Evolutionary conservation across 2,329 filamentous ascomycete genomes (phyloP), one percentile per base, ranked within the genome.

Genomic region (Juglanconis sp.): DNA sequence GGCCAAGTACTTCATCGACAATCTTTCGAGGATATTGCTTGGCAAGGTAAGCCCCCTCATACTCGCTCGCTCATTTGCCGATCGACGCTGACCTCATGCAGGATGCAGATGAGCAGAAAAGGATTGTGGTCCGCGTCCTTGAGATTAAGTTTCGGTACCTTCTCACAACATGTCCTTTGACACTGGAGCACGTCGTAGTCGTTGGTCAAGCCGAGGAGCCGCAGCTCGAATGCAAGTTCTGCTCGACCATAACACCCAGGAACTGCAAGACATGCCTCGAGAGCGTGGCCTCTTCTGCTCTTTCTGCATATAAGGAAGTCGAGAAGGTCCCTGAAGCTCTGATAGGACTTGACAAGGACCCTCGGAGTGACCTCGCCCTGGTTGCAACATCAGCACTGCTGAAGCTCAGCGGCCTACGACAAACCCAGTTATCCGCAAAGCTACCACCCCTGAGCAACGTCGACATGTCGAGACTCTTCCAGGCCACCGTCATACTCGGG

Each of bases 401-500:
- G 10, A 71, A 70, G 31, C 65, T 74, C 1, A 64, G 71, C 1
- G 70, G 70, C 3, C 44, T 72, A 34, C 35, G 56, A 6, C 63
- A 63, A 24, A 17, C 44, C 17, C 61, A 61, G 1, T 50, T 52
- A 13, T 35, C 62, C 7, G 35, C 61, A 38, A 61, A 57, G 2
- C 46, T 60, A 3, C 55, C 66, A 9, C 63, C 68, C 2, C 55
- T 70, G 42, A 62, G 65, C 6, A 60, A 58, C 44, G 63, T 68
- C 3, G 63, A 76, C 30, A 58, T 70, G 0, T 60, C 68, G 4
- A 62, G 70, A 9, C 72, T 85, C 17, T 68, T 85, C 0, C 80
- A 80, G 50, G 83, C 82, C 0, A 70, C 80, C 1, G 60, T 79
- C 0, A 68, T 85, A 4, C 73, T 86, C 0, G 81, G 85, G 36